Evolutionary conservation across 371 early-diverging fungal genomes (phyloP), one percentile per base, ranked within the genome.

Genomic region (Actinomucor elegans): DNA sequence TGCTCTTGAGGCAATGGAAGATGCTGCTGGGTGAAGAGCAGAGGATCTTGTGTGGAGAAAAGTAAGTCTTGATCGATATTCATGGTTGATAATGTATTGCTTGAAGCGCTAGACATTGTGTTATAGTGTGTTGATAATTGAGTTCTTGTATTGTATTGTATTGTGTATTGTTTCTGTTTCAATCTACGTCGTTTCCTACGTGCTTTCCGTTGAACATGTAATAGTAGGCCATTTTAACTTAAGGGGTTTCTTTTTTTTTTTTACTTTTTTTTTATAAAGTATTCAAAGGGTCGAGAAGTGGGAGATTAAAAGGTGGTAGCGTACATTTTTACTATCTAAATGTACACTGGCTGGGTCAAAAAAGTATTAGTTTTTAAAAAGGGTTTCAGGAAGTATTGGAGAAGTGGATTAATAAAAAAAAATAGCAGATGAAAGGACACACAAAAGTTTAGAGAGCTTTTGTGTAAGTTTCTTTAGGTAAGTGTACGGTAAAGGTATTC

Each of bases 181-280:
- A 69, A 59, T 69, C 69, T 54, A 69, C 69, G 66, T 69, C 69
- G 63, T 69, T 69, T 49, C 69, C 69, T 66, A 69, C 69, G 69
- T 69, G 69, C 50, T 69, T 69, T 65, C 69, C 69, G 57, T 69
- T 69, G 43, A 55, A 66, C 69, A 69, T 69, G 44, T 69, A 69
- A 66, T 44, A 69, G 52, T 69, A 69, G 50, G 66, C 66, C 69
- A 69, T 69, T 54, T 63, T 61, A 37, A 60, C 41, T 61, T 55
- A 17, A 34, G 23, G 17, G 43, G 44, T 38, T 58, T 42, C 44
- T 54, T 49, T 49, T 52, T 48, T 48, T 35, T 43, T 57, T 45
- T 37, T 37, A 43, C 29, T 59, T 45, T 55, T 61, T 62, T 51
- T 53, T 43, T 36, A 44, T 55, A 47, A 41, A 46, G 31, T 34